phyloP scores from a whole-genome alignment of 2,329 filamentous ascomycete genomes.

The Pseudocercospora cruenta region DNA sequence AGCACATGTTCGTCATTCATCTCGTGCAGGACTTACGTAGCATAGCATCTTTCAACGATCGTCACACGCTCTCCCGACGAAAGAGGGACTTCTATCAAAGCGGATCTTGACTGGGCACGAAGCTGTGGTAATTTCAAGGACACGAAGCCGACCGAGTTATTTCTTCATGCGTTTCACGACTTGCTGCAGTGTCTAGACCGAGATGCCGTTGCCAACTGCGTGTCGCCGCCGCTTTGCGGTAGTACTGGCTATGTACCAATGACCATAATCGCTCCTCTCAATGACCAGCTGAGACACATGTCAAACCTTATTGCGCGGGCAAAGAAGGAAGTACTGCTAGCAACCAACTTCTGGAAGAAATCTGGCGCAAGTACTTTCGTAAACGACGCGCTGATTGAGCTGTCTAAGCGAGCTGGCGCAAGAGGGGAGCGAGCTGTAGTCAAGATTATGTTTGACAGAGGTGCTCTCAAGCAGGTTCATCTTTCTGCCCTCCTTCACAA shows the following conservation, averaged over 20 bases:
- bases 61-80: slow-evolving; percentile 24
- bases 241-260: slow-evolving; percentile 66
- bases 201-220: slow-evolving; percentile 56
- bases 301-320: slow-evolving; percentile 75
- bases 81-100: slow-evolving; percentile 9
- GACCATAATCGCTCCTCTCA: slow-evolving; percentile 69
- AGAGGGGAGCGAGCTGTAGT: slow-evolving; percentile 64
- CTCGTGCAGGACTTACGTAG: not conserved
- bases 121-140: slow-evolving; percentile 70
- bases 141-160: slow-evolving; percentile 66
- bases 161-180: slow-evolving; percentile 70
- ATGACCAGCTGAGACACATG: slow-evolving; percentile 74
- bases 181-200: slow-evolving; percentile 60
- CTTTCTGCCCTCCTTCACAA: not conserved
- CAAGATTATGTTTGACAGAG: slow-evolving; percentile 77
- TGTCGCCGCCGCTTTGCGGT: slow-evolving; percentile 63
- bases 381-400: slow-evolving; percentile 68
- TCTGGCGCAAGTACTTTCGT: slow-evolving; percentile 70
- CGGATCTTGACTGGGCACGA: slow-evolving; percentile 54
- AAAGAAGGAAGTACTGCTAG: slow-evolving; percentile 71
- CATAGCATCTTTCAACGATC: slow-evolving; percentile 29
- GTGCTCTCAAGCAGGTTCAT: slow-evolving; percentile 62
- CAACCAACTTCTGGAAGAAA: slow-evolving; percentile 76
- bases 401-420: slow-evolving; percentile 66
- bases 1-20: not conserved